Evolutionary conservation across 768 basidiomycete species (phyloP), one percentile per base, ranked within the genome.

Genomic region (Termitomyces eurrhizus): DNA sequence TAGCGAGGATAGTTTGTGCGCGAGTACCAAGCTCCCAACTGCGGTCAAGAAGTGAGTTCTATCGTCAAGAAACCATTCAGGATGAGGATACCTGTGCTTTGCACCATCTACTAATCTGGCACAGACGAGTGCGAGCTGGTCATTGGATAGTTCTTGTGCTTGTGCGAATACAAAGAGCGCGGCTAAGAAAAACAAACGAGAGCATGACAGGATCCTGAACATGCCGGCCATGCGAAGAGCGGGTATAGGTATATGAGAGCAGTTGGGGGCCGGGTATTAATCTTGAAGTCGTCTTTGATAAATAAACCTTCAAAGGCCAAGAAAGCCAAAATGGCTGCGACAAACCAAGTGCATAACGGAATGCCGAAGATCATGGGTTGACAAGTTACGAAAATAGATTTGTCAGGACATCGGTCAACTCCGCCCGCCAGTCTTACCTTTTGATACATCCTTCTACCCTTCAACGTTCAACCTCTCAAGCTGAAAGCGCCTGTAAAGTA

Each of bases 11-110:
- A 1, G 82, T 75, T 68, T 83, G 76, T n/a, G 80, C 72, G 18
- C 80, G 77, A 18, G 82, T 81, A n/a, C 83, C 83, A 4, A 83
- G 70, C 66, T 84, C 82, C 83, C 83, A 84, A 61, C 83, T 84
- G 60, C 18, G 54, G 4, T n/a, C 2, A 33, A 57, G 41, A 9
- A 21, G 36, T 51, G 18, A 49, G 14, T 39, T 32, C 3, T 14
- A 44, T 8, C 37, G 36, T 7, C 56, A 26, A 24, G 39, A 56
- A 35, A 55, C 42, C 7, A 29, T 39, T 41, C 7, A 21, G 35
- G 42, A 54, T 26, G 11, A 8, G 64, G 68, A 52, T 48, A 78
- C 80, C 80, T 80, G 35, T 67, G 57, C 36, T 66, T 64, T 18
- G 79, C 77, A 8, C 73, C 67, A 39, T 77, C 74, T 8, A 72